Base-by-base conservation (phyloP, 2,329 filamentous ascomycete species). In the Colletotrichum nymphaeae region DNA sequence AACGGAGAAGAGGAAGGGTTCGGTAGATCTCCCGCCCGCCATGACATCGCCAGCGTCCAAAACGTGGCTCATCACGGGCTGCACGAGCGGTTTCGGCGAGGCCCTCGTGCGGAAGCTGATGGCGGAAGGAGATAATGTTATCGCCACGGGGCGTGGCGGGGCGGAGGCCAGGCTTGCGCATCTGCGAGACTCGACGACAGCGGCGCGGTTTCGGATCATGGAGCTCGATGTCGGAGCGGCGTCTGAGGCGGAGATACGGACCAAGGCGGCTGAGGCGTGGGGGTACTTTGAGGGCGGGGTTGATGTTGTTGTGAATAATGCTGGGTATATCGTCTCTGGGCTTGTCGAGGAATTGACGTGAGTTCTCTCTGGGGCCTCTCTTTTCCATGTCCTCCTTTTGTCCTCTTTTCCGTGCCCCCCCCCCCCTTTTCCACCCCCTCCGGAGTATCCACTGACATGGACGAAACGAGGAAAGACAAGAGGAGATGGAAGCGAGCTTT, bases 71-170 rank as follows among this genome's bases (percentile, higher is more conserved):
- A 82, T 86, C 52, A 86, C 85, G 1, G 84, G 84, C 58, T 84
- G 83, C 75, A 85, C 84, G 9, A 85, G 81, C 62, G 84, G 84
- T 24, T 86, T 86, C 49, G 85, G 84, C 16, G 78, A 82, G 49
- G 62, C 77, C 5, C 77, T 86, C 22, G 82, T 83, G 5, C 79
- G 80, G 19, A 80, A 83, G 62, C 79, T 86, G 46, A 76, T 81
- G 11, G 78, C 80, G 24, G 75, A 76, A 2, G 84, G 83, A 0
- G 83, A 86, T 57, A 81, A 83, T 19, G 81, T 85, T 19, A 82
- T 86, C 64, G 84, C 84, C 0, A 85, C 84, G 0, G 84, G 83
- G 0, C 83, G 84, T 5, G 79, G 82, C 42, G 42, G 16, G 22
- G 80, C 81, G 0, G 79, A 81, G 9, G 58, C 35, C 12, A 81